A percentile compares a stretch with the other conserved stretches of the same genome.
These are phyloP conservation scores for Syzygium aqueum DNA, from an alignment of 345 rosid genomes.

Conservation along the genomic window DNA sequence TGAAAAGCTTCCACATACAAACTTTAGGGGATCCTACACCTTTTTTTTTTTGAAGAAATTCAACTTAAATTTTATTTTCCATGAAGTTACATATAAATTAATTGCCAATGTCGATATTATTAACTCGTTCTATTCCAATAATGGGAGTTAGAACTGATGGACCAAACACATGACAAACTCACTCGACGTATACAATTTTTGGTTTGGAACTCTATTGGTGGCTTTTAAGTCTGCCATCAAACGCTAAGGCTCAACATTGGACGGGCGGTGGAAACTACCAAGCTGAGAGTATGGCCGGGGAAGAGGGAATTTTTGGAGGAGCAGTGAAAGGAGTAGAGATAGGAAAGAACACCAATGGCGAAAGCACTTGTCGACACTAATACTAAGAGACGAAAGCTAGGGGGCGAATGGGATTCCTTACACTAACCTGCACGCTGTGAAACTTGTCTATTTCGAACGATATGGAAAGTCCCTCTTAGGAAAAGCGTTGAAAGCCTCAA, in stretches of 20 bases:
- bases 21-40: background rate
- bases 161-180: background rate
- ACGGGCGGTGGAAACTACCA: background rate
- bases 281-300: background rate
- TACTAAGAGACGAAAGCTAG: background rate
- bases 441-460: background rate
- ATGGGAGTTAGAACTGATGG: background rate
- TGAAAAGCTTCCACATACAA: background rate
- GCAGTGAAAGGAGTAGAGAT: background rate
- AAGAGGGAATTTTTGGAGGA: background rate
- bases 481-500: background rate
- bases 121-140: background rate
- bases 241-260: background rate
- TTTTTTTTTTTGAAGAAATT: background rate
- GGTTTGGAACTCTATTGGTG: background rate
- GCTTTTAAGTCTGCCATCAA: background rate
- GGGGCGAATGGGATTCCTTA: background rate
- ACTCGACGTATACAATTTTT: background rate
- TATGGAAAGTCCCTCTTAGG: background rate
- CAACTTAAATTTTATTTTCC: background rate
- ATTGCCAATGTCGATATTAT: background rate
- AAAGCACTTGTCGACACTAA: background rate
- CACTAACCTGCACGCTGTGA: background rate
- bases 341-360: background rate
- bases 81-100: background rate